Base-by-base conservation (phyloP, 306 rosid genomes). In the Lithocarpus polystachyus region DNA sequence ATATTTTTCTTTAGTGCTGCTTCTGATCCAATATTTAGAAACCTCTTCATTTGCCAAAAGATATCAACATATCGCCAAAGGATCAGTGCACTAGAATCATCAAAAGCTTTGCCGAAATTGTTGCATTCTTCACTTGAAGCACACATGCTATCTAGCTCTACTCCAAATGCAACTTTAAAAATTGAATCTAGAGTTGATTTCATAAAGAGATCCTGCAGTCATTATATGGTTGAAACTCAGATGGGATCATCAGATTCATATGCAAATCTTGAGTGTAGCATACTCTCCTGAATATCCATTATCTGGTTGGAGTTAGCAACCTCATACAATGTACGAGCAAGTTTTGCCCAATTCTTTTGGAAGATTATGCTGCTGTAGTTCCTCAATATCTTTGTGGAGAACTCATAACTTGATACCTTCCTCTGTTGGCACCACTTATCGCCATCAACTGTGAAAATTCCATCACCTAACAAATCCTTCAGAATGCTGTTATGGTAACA, bases 391-490 rank as follows among this genome's bases (percentile, higher is more conserved):
- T 28, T 92, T 2, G 93, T 89, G 20, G 97, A 92, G 87, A 92
- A 92, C 62, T 89, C 96, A 71, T 90, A 83, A 82, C 93, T 88
- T 69, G 91, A 80, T 75, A 89, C 69, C 77, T 90, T 92, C 80
- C 97, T 92, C 81, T 92, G 96, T 13, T 92, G 82, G 2, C 90
- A 91, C 97, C 97, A 92, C 85, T 89, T 90, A 48, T 89, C 88
- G 6, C 97, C 97, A 79, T 92, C 97, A 26, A 92, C 92, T 0
- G 90, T 28, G 60, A 94, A 94, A 84, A 94, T 94, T 19, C 97
- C 98, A 80, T 92, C 93, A 65, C 98, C 98, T 9, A 94, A 88
- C 68, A 94, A 89, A 84, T 92, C 97, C 86, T 73, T 90, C 75
- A 94, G 88, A 72, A 85, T 84, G 37, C 79, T 53, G 79, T 89